Percentiles rank a stretch among this genome's conserved stretches.
These are phyloP conservation scores for Pseudogymnoascus sp. DNA, from an alignment of 2,329 filamentous ascomycete species.

Conservation along the genomic window DNA sequence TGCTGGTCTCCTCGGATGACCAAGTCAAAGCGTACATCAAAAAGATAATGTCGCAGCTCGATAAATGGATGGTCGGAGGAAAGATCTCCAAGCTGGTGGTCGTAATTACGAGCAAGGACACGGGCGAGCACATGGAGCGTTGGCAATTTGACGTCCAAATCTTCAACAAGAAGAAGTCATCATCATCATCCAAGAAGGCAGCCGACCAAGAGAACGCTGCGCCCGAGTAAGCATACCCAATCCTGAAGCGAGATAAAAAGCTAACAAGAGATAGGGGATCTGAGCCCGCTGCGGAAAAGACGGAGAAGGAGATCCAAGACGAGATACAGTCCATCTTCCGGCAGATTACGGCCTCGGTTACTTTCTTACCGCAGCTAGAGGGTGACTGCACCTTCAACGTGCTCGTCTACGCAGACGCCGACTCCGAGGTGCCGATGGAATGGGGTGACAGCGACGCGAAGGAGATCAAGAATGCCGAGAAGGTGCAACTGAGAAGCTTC, in stretches of 20 bases:
- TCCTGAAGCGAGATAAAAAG: not conserved
- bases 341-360: slow-evolving; percentile 95
- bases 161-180: slow-evolving; percentile 37
- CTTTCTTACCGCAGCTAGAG: slow-evolving; percentile 86
- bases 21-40: slow-evolving; percentile 99
- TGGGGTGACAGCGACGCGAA: slow-evolving; percentile 98
- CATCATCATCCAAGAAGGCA: slow-evolving; percentile 39
- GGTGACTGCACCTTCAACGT: slow-evolving; percentile 99
- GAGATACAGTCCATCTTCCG: slow-evolving; percentile 96
- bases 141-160: slow-evolving; percentile 91
- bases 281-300: slow-evolving; percentile 55
- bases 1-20: slow-evolving; percentile 78
- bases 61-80: slow-evolving; percentile 93
- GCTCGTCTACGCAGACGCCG: slow-evolving; percentile 91
- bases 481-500: slow-evolving; percentile 90
- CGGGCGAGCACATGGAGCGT: slow-evolving; percentile 87
- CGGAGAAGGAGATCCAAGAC: slow-evolving; percentile 85
- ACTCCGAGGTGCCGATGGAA: slow-evolving; percentile 92
- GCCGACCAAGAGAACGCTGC: slow-evolving; percentile 63
- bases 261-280: slow-evolving; percentile 11
- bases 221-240: slow-evolving; percentile 36
- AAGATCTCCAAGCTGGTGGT: slow-evolving; percentile 97
- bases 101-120: slow-evolving; percentile 95
- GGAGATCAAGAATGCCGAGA: slow-evolving; percentile 87
- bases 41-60: slow-evolving; percentile 96